Percentiles rank a stretch among this genome's conserved stretches.
These are phyloP conservation scores for Colletotrichum coccodes DNA, from an alignment of 2,329 filamentous ascomycete species.

Conservation along the genomic window DNA sequence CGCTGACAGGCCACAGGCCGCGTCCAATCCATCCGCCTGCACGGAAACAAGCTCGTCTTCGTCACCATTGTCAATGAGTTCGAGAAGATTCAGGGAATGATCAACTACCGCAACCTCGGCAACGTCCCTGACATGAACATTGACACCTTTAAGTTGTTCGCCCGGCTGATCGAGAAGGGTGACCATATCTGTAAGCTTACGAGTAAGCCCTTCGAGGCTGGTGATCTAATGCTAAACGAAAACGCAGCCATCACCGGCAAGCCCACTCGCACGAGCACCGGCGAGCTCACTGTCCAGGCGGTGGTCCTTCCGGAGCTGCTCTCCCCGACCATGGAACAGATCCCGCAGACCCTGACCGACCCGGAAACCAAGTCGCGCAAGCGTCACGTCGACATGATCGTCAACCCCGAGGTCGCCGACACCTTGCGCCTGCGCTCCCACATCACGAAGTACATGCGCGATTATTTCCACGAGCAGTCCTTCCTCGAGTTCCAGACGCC, in stretches of 20 bases:
- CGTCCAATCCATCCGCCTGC: constrained; percentile 75
- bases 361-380: constrained; percentile 78
- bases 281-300: constrained; percentile 80
- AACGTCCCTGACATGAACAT: constrained; percentile 44
- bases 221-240: constrained; percentile 1
- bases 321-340: constrained; percentile 80
- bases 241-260: constrained; percentile 73
- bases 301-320: constrained; percentile 76
- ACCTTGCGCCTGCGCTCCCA: constrained; percentile 78
- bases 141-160: constrained; percentile 67
- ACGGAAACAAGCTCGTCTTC: constrained; percentile 85
- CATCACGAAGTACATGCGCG: constrained; percentile 78
- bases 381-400: constrained; percentile 87
- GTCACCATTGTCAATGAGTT: constrained; percentile 82
- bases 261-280: constrained; percentile 75
- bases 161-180: constrained; percentile 77
- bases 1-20: constrained; percentile 65
- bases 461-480: constrained; percentile 74
- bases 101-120: constrained; percentile 66
- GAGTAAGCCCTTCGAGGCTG: constrained; percentile 3
- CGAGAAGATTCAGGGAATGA: constrained; percentile 78
- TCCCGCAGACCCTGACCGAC: constrained; percentile 77
- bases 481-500: constrained; percentile 94
- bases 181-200: constrained; percentile 81
- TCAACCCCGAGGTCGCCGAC: constrained; percentile 75